Evolutionary conservation across 495 filamentous ascomycete genomes (phyloP).

Genomic region (Annulohypoxylon moriforme): DNA sequence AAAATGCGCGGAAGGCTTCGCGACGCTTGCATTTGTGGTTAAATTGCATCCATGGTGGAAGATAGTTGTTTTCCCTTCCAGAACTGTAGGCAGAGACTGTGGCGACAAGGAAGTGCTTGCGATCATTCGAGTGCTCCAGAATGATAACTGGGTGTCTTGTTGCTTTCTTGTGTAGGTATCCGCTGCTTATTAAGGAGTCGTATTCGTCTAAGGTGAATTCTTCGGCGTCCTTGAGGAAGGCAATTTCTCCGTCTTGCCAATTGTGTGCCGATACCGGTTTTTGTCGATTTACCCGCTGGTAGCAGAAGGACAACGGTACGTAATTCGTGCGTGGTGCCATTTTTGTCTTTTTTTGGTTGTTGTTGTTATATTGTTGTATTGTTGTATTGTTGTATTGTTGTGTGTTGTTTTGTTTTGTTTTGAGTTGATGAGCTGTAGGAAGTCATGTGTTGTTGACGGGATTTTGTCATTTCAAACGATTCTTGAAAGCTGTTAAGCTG

Average conservation of each 20-base stretch:
- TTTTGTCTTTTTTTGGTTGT: background rate
- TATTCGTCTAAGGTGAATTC: constrained; percentile 22
- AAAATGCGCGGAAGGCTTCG: constrained; percentile 47
- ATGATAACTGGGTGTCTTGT: constrained; percentile 52
- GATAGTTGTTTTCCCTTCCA: constrained; percentile 30
- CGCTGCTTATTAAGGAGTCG: constrained; percentile 18
- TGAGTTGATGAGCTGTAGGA: too few species aligned
- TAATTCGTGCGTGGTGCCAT: background rate
- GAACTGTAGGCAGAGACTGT: constrained; percentile 51
- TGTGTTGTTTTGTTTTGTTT: too few species aligned
- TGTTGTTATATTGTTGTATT: background rate
- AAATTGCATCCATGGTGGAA: constrained; percentile 46
- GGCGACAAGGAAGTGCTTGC: constrained; percentile 37
- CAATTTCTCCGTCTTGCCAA: constrained; percentile 48
- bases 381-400: too few species aligned
- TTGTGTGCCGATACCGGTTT: background rate
- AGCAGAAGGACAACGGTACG: background rate
- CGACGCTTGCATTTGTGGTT: constrained; percentile 33
- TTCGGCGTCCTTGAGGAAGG: constrained; percentile 38
- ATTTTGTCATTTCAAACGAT: background rate
- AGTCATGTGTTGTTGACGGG: background rate
- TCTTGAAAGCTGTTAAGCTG: background rate
- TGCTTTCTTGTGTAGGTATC: constrained; percentile 34
- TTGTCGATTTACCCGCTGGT: background rate
- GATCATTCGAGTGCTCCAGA: constrained; percentile 31